Conservation (phyloP, 2,329 filamentous ascomycete genomes). For the Fusarium multiceps region DNA sequence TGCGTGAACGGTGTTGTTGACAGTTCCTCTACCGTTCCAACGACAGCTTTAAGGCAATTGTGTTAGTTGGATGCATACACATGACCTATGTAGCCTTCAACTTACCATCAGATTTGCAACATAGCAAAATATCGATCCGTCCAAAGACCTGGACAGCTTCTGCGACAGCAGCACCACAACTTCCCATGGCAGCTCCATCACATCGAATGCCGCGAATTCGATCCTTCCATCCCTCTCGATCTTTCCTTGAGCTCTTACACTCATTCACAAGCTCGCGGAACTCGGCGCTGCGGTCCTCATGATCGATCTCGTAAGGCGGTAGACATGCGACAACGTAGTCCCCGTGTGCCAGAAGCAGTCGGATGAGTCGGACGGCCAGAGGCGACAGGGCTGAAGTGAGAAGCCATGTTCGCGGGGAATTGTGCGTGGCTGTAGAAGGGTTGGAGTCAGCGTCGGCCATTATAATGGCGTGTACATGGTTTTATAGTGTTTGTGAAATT, state of each 20-base stretch:
- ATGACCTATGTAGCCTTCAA: neutral
- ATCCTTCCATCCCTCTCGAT: constrained; percentile 82
- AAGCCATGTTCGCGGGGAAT: constrained; percentile 90
- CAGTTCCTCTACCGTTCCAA: constrained; percentile 92
- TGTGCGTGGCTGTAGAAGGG: constrained; percentile 67
- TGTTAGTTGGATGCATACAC: constrained; percentile 23
- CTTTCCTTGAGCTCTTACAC: constrained; percentile 70
- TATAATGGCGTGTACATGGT: constrained; percentile 43
- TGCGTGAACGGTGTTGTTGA: constrained; percentile 77
- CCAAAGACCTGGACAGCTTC: constrained; percentile 88
- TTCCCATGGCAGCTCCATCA: constrained; percentile 70
- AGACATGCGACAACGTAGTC: constrained; percentile 91
- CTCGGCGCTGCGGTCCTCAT: constrained; percentile 79
- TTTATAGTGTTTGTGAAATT: constrained; percentile 17
- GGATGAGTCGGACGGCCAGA: constrained; percentile 83
- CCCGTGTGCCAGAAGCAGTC: constrained; percentile 86
- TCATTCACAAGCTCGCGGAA: constrained; percentile 83
- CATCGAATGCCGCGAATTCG: constrained; percentile 75
- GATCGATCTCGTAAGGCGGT: constrained; percentile 80
- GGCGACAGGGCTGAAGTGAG: constrained; percentile 88
- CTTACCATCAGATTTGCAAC: constrained; percentile 86
- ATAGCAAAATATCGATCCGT: constrained; percentile 88
- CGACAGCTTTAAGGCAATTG: constrained; percentile 69
- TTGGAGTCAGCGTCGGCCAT: constrained; percentile 51
- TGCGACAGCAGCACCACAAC: constrained; percentile 87